Percentiles rank a stretch among this genome's conserved stretches.
phyloP scores from a whole-genome alignment of 805 yeast species.

The Candida sphagnicola region DNA sequence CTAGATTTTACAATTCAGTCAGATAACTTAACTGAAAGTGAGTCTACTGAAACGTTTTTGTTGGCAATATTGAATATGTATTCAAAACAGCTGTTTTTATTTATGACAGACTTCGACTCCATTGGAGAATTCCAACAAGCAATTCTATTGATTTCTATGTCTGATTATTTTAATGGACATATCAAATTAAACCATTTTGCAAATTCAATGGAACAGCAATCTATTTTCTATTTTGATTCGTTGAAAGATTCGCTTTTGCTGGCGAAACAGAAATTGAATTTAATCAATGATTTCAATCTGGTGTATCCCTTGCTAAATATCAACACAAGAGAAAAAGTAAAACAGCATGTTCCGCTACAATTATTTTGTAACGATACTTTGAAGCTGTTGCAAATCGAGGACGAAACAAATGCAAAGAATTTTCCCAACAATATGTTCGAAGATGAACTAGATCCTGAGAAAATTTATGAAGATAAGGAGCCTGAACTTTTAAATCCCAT shows the following conservation, averaged over 20 bases:
- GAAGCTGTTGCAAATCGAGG: not conserved
- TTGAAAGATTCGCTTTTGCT: constrained; percentile 4
- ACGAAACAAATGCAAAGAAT: not conserved
- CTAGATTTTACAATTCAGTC: not conserved
- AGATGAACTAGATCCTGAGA: constrained; percentile 7
- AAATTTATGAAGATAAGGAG: not conserved
- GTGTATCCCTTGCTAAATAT: not conserved
- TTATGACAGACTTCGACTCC: not conserved
- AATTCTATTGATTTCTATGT: not conserved
- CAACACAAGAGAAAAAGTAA: not conserved
- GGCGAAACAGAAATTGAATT: constrained; percentile 2
- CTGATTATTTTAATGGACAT: not conserved
- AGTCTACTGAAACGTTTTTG: not conserved
- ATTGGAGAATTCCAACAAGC: constrained; percentile 1
- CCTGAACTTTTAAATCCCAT: not conserved
- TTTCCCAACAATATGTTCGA: constrained; percentile 6
- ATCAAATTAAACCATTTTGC: constrained; percentile 6
- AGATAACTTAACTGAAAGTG: not conserved
- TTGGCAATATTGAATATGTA: not conserved
- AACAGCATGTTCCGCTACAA: constrained; percentile 7
- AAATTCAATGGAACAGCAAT: constrained; percentile 14
- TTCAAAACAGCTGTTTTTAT: not conserved
- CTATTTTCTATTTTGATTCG: constrained; percentile 7
- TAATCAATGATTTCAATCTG: constrained; percentile 7
- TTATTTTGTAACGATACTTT: constrained; percentile 2